Percentiles rank a stretch among this genome's conserved stretches.
Conservation (phyloP, 768 basidiomycete species). For the Dentipellis fragilis region DNA sequence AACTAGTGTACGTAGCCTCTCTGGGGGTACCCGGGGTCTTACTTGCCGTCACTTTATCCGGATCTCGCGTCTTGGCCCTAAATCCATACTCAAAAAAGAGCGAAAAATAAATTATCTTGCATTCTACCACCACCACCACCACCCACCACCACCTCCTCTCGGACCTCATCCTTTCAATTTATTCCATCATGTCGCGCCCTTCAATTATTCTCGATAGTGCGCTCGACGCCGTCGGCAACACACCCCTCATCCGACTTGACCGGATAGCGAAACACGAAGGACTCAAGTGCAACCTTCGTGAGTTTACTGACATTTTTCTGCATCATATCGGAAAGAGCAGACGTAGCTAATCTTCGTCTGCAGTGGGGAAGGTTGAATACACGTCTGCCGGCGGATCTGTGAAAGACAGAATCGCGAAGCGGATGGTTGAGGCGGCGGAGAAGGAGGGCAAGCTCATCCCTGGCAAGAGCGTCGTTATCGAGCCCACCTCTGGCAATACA, state of each 20-base stretch:
- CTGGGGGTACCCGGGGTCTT: background rate
- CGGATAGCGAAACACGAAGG: constrained; percentile 65
- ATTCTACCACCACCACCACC: background rate
- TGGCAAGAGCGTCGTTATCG: constrained; percentile 86
- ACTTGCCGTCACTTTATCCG: background rate
- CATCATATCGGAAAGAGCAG: background rate
- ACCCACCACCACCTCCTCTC: background rate
- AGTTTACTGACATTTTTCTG: constrained; percentile 21
- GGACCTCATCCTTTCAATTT: background rate
- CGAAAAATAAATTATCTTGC: background rate
- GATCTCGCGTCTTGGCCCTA: background rate
- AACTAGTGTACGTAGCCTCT: too few species aligned
- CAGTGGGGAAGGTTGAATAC: constrained; percentile 87
- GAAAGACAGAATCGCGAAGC: constrained; percentile 93
- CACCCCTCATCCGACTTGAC: constrained; percentile 82
- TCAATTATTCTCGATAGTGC: constrained; percentile 61
- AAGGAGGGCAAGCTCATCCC: constrained; percentile 74
- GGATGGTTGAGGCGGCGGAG: constrained; percentile 96
- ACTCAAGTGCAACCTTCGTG: constrained; percentile 83
- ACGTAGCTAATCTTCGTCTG: background rate
- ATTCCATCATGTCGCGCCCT: constrained; percentile 21
- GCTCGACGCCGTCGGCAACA: constrained; percentile 81
- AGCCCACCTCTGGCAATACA: constrained; percentile 94
- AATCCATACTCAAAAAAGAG: background rate
- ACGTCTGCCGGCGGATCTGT: constrained; percentile 88